Base-by-base conservation (phyloP, 2,329 filamentous ascomycete genomes). In the Plenodomus biglobosus region DNA sequence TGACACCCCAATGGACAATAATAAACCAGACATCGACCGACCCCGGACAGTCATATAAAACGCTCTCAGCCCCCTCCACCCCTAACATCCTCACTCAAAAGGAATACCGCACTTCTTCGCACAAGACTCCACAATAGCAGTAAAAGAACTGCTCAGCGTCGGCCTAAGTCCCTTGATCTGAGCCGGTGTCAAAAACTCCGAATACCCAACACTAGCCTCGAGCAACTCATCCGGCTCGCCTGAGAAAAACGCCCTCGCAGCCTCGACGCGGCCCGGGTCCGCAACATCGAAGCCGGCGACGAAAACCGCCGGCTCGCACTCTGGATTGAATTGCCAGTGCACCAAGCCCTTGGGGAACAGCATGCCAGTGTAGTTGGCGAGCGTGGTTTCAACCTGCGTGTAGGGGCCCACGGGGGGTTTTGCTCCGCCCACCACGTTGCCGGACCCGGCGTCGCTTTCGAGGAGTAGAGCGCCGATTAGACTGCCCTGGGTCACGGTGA, bases 271-370 rank as follows among this genome's bases (percentile, higher is more conserved):
- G 2, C 69, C 69, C 1, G 69, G 72, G 41, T 75, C 73, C 13
- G 69, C 66, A 30, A 45, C 55, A 55, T 69, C 71, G 34, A 75
- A 63, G 1, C 64, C 68, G 3, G 71, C 66, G 22, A 73, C 64
- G 42, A 73, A 73, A 4, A 70, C 66, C 1, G 73, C 72, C 3
- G 65, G 64, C 48, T 70, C 65, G 56, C 74, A 76, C 20, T 67
- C 64, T 15, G 66, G 55, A 55, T 76, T 76, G 62, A 75, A 70
- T 46, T 75, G 70, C 53, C 63, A 75, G 55, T 76, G 74, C n/a
- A 75, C 68, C 24, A 56, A 59, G 18, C 73, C 73, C 53, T 63
- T 59, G 17, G 72, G 72, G 55, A 74, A 72, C 18, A 74, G 58
- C 44, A 72, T 73, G 39, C 66, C 71, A 39, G 71, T 69, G 55